Base-by-base conservation (phyloP, 495 filamentous ascomycete species). In the Trichoderma reesei region DNA sequence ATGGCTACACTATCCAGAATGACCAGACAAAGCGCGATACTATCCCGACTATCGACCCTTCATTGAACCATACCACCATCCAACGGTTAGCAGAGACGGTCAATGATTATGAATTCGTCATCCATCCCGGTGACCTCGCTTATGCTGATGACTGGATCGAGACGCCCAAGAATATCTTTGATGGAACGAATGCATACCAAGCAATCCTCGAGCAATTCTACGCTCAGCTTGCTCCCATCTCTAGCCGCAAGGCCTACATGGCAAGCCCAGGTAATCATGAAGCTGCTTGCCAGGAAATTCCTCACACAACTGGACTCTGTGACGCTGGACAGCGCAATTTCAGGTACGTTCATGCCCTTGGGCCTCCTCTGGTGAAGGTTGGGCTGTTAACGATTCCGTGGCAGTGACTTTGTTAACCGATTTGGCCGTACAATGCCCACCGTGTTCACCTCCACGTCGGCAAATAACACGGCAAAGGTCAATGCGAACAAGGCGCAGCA, bases 51-150 rank as follows among this genome's bases (percentile, higher is more conserved):
- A 70, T 86, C 44, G 69, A 80, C 26, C 84, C 84, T 3, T 78
- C 78, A n/a, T 74, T 86, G 5, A 85, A 86, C 72, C 83, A 86
- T 70, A 83, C 80, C 20, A 87, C 85, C 46, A 86, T 86, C 66
- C 77, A 74, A 26, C 79, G 79, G 26, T 76, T 87, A 0, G 83
- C 82, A 1, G 66, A 71, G 6, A 85, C 79, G 4, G 74, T 84
- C 44, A 70, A 86, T 59, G 76, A 82, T 69, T 86, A 86, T 70
- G 85, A 86, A 65, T 72, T 87, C 20, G 70, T 86, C 56, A 74
- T 86, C 41, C 85, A 87, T 68, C 83, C 83, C 2, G 79, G 79
- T 7, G 79, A 81, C 64, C 70, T 81, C 34, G 79, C 69, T 0
- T 81, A 81, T 48, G 79, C 79, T 16, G 79, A 81, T 60, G 79